Percentiles rank a stretch among this genome's conserved stretches.
phyloP scores from a whole-genome alignment of 345 rosid species.

The Litchi chinensis region DNA sequence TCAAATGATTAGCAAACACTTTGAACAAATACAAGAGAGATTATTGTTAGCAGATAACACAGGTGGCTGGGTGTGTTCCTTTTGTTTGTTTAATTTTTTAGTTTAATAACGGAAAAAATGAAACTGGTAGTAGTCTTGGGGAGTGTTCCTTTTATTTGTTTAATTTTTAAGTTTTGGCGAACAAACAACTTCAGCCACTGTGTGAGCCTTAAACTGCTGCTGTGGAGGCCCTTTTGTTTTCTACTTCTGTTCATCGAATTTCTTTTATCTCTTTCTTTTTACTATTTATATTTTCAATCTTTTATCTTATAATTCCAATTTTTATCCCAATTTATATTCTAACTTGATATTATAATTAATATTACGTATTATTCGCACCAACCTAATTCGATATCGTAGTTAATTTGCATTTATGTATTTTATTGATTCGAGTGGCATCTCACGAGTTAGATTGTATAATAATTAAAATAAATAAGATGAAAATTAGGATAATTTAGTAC shows the following conservation, averaged over 20 bases:
- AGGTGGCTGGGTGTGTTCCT: neutral
- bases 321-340: too few species aligned
- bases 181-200: conserved; percentile 1
- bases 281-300: neutral
- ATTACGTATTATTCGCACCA: too few species aligned
- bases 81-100: neutral
- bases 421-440: too few species aligned
- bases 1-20: neutral
- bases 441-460: too few species aligned
- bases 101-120: neutral
- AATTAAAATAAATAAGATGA: too few species aligned
- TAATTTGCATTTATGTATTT: too few species aligned
- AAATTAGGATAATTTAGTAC: neutral
- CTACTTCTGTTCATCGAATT: conserved; percentile 1
- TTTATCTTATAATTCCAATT: too few species aligned
- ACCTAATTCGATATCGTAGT: too few species aligned
- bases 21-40: neutral
- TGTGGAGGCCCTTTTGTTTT: neutral
- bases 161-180: conserved; percentile 29
- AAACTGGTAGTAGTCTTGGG: conserved; percentile 29
- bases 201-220: conserved; percentile 8
- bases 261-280: too few species aligned
- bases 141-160: too few species aligned
- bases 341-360: too few species aligned
- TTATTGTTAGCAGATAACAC: too few species aligned